phyloP scores from a whole-genome alignment of 2,329 filamentous ascomycete species.

The Monosporascus sp. region DNA sequence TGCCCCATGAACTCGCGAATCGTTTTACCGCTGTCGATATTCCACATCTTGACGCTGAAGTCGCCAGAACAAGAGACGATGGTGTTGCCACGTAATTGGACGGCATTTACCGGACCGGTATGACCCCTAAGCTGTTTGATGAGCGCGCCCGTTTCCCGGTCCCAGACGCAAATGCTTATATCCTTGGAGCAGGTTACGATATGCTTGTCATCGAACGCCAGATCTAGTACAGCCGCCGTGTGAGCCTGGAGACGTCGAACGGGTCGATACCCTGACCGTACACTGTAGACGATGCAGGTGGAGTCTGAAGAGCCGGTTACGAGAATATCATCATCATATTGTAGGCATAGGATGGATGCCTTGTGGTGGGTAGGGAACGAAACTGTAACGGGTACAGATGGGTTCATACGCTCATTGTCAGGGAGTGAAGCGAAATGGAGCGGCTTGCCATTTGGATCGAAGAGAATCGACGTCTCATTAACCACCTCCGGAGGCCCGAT shows the following conservation, averaged over 20 bases:
- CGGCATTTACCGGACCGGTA: constrained; percentile 88
- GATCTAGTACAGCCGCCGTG: constrained; percentile 82
- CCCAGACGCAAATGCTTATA: constrained; percentile 89
- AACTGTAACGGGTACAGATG: constrained; percentile 48
- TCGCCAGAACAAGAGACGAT: constrained; percentile 93
- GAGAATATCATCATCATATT: constrained; percentile 88
- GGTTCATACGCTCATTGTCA: constrained; percentile 39
- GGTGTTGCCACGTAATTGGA: constrained; percentile 88
- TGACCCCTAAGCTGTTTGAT: constrained; percentile 80
- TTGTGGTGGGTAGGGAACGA: constrained; percentile 68
- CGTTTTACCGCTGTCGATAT: constrained; percentile 79
- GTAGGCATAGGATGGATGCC: constrained; percentile 88
- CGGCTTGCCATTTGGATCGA: constrained; percentile 44
- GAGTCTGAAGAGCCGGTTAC: constrained; percentile 93
- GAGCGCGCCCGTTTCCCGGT: constrained; percentile 69
- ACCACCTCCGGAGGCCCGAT: constrained; percentile 73
- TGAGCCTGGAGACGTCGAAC: constrained; percentile 74
- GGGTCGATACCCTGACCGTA: constrained; percentile 72
- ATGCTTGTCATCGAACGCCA: constrained; percentile 85
- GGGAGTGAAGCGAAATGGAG: constrained; percentile 51
- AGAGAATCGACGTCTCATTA: constrained; percentile 44
- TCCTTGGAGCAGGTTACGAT: constrained; percentile 98
- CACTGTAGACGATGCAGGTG: constrained; percentile 85
- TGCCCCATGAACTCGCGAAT: constrained; percentile 88
- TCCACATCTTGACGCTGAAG: constrained; percentile 91